Evolutionary conservation across 129 eudicot species (phyloP), one percentile per base, ranked within the genome.

Genomic region (Lonicera japonica): DNA sequence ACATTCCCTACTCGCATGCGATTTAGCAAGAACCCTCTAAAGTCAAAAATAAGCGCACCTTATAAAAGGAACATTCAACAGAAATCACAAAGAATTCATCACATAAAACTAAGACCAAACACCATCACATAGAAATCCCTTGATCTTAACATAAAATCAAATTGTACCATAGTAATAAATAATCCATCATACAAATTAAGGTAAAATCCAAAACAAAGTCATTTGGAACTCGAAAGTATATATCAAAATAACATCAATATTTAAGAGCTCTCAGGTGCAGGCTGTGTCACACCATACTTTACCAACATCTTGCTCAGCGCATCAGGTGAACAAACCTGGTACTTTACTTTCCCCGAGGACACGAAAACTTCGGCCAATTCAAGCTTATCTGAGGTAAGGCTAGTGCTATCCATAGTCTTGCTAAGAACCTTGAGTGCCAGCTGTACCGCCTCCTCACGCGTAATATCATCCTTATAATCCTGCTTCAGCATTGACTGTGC

Each of bases 401-500:
- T 87, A 0, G 95, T 87, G 64, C 87, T 89, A 54, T 85, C 95
- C 96, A 89, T 85, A 0, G 95, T 89, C 84, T 89, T 89, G 51
- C 96, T 80, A 14, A 89, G 85, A 70, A 85, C 95, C 83, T 85
- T 89, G 18, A 88, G 81, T 5, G 85, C 96, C 65, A 88, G 72
- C 63, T 84, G 77, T 54, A 88, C 82, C 11, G 94, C 96, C 65
- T 85, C 95, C 58, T 89, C 96, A 69, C 95, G 58, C 0, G 81
- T 75, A 12, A 85, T 82, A 19, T 85, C 95, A 65, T 85, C 95
- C 72, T 82, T 89, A 47, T 89, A 85, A 54, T 89, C 90, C 81
- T 89, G 96, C 81, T 85, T 85, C 16, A 85, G 78, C 85, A 89
- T 82, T 12, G 95, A 89, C 59, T 89, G 96, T 24, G 95, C 96